Evolutionary conservation across 805 yeast genomes (phyloP), one percentile per base, ranked within the genome.

Genomic region (Suhomyces xylopsoci): DNA sequence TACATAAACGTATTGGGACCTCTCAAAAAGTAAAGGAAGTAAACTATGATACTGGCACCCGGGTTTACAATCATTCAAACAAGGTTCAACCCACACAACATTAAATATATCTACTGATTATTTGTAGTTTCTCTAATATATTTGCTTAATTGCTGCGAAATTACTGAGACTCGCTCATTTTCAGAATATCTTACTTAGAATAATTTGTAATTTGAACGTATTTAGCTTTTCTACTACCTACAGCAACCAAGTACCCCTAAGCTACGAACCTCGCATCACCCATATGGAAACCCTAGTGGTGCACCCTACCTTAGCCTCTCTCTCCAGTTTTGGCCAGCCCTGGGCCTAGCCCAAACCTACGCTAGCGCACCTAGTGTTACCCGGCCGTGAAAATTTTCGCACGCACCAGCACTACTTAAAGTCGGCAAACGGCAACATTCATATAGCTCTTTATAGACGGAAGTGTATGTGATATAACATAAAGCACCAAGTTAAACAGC

Each of bases 321-420:
- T 14, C 17, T 14, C 36, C 36, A 32, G 17, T 17, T 15, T 32
- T 8, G 36, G 36, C 36, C 36, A 32, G 36, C 17, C 36, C 36
- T 12, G 32, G 32, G 32, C 32, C 36, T 2, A 42, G 28, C 25
- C 45, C 28, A 42, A 42, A 15, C 25, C 30, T 19, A 42, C 28
- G 10, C 45, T 17, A 19, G 15, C 3, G 22, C 24, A 8, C 34
- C 2, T 10, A 8, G 20, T 22, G 9, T 55, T 55, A 55, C 58
- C 56, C 56, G 58, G 56, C 47, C 54, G 24, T 19, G 47, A 51
- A 51, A 55, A 52, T 15, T 53, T 55, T 55, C 58, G 32, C 28
- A 17, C 47, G 19, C n/a, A 15, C 22, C 36, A 14, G 24, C 47
- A 44, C 47, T 45, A 45, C 48, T 45, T 38, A 36, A 38, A 24